Percentiles rank a stretch among this genome's conserved stretches.
phyloP scores from a whole-genome alignment of 2,329 filamentous ascomycete genomes.

The Fusarium sp. region DNA sequence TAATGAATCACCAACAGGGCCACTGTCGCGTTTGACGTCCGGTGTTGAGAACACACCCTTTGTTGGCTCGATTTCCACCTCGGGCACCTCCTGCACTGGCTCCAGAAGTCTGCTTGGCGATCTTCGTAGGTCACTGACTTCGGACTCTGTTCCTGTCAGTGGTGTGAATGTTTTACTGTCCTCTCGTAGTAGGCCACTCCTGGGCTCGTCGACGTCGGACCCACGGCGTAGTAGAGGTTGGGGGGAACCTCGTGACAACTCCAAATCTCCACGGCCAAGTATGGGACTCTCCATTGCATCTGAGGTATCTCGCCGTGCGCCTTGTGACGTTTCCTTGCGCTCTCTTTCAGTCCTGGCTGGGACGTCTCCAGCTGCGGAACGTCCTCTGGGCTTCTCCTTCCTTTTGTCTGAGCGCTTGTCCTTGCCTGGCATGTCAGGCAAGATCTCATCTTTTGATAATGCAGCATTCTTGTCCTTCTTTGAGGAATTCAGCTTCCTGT shows the following conservation, averaged over 20 bases:
- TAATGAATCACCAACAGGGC: conserved; percentile 57
- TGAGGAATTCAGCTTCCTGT: conserved; percentile 12
- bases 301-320: conserved; percentile 46
- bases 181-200: conserved; percentile 53
- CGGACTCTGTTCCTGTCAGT: conserved; percentile 44
- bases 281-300: conserved; percentile 58
- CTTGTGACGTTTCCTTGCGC: conserved; percentile 46
- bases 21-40: conserved; percentile 57
- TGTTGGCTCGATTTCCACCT: conserved; percentile 58
- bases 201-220: conserved; percentile 51
- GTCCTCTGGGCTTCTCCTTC: conserved; percentile 4
- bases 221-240: conserved; percentile 53
- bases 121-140: conserved; percentile 59
- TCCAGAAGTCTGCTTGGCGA: conserved; percentile 63
- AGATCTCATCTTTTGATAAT: conserved; percentile 5
- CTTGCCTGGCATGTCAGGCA: conserved; percentile 11
- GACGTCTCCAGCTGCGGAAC: conserved; percentile 34
- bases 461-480: conserved; percentile 6
- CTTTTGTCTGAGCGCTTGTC: conserved; percentile 16
- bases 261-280: conserved; percentile 52
- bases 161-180: conserved; percentile 46
- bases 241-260: conserved; percentile 33
- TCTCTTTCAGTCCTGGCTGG: conserved; percentile 41
- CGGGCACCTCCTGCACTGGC: conserved; percentile 67
- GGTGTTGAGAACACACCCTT: conserved; percentile 28